phyloP scores from a whole-genome alignment of 768 basidiomycete genomes.

The Tricholoma terreum region DNA sequence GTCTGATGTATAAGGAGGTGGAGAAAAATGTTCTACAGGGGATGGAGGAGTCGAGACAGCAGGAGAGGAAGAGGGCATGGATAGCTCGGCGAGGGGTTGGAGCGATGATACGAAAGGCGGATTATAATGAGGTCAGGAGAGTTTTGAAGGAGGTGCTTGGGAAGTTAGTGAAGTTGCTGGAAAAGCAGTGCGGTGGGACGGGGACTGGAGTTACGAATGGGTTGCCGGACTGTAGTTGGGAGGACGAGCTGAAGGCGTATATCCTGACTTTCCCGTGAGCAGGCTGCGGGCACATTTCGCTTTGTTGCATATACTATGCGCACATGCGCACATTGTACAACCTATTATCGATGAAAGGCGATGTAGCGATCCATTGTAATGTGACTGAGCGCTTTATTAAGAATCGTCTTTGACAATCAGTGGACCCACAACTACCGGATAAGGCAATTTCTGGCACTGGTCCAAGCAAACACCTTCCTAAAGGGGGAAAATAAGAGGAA shows the following conservation, averaged over 20 bases:
- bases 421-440: not conserved
- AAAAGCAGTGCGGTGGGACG: conserved; percentile 44
- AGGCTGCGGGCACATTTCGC: not conserved
- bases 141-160: conserved; percentile 31
- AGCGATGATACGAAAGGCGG: conserved; percentile 12
- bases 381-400: too few relatives aligned
- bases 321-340: not conserved
- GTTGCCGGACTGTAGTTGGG: conserved; percentile 58
- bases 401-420: too few relatives aligned
- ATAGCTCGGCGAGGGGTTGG: conserved; percentile 12
- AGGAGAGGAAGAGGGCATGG: conserved; percentile 4
- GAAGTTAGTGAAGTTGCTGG: conserved; percentile 27
- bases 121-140: conserved; percentile 10
- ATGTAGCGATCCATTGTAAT: too few relatives aligned
- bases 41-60: conserved; percentile 13
- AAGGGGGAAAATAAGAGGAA: not conserved
- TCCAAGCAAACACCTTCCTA: not conserved
- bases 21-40: conserved; percentile 40
- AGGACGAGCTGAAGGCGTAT: conserved; percentile 52
- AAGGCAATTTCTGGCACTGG: not conserved
- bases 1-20: conserved; percentile 39
- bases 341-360: too few relatives aligned
- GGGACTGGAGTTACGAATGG: conserved; percentile 25
- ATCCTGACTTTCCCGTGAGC: conserved; percentile 60
- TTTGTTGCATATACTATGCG: not conserved